Evolutionary conservation across 805 yeast species (phyloP).

Genomic region (Yamadazyma kitorensis): DNA sequence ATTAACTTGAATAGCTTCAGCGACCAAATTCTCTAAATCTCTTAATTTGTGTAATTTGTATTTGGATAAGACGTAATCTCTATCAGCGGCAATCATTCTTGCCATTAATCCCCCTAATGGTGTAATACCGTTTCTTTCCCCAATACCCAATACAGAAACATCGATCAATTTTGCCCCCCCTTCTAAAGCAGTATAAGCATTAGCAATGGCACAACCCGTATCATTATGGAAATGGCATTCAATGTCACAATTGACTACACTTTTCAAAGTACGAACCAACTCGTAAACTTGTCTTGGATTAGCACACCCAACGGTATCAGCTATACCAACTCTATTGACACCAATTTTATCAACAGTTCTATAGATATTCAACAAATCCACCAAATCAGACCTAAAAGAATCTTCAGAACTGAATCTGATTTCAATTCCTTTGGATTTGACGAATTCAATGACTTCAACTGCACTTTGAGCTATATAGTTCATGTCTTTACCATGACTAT

Average conservation of each 20-base stretch:
- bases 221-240: constrained; percentile 64
- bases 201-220: constrained; percentile 63
- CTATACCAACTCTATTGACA: constrained; percentile 61
- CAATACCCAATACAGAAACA: constrained; percentile 58
- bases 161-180: constrained; percentile 61
- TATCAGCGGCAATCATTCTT: constrained; percentile 60
- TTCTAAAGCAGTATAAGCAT: constrained; percentile 61
- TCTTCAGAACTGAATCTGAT: constrained; percentile 59
- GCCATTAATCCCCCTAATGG: constrained; percentile 64
- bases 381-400: constrained; percentile 59
- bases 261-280: constrained; percentile 54
- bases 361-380: constrained; percentile 56
- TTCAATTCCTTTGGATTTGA: constrained; percentile 58
- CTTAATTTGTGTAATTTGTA: constrained; percentile 54
- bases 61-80: constrained; percentile 57
- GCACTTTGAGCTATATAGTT: constrained; percentile 56
- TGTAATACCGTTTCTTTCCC: constrained; percentile 63
- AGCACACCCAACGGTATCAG: constrained; percentile 64
- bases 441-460: constrained; percentile 57
- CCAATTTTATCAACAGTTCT: constrained; percentile 62
- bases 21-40: constrained; percentile 57
- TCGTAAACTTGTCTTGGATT: constrained; percentile 63
- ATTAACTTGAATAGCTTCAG: constrained; percentile 57
- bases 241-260: constrained; percentile 57
- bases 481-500: constrained; percentile 62